phyloP scores from a whole-genome alignment of 306 rosid genomes.

The Trifolium pratense region DNA sequence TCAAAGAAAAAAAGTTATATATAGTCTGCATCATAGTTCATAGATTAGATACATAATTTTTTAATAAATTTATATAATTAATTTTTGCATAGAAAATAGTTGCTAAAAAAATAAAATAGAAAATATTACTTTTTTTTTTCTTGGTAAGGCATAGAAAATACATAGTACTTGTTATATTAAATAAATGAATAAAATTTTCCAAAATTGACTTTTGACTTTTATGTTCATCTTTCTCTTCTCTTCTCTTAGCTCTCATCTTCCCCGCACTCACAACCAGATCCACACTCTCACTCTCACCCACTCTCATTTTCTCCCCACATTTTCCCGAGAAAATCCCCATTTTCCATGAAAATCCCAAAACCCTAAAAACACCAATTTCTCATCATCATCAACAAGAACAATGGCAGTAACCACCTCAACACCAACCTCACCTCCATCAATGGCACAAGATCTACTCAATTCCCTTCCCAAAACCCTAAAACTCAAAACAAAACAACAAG shows the following conservation, averaged over 20 bases:
- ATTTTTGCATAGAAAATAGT: too few species aligned
- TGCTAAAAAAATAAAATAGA: too few species aligned
- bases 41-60: too few species aligned
- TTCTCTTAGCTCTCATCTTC: not conserved
- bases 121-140: too few species aligned
- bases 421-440: constrained; percentile 22
- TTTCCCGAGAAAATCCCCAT: constrained; percentile 33
- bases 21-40: too few species aligned
- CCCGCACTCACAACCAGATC: constrained; percentile 34
- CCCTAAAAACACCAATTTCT: not conserved
- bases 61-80: too few species aligned
- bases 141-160: too few species aligned
- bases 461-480: constrained; percentile 62
- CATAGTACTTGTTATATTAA: too few species aligned
- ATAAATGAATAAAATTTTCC: not conserved
- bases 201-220: not conserved
- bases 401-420: constrained; percentile 35
- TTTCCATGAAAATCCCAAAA: constrained; percentile 41
- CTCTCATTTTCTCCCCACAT: not conserved
- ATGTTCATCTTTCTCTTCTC: constrained; percentile 9
- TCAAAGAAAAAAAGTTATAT: too few species aligned
- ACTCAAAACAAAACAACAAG: constrained; percentile 94
- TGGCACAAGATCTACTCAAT: constrained; percentile 55
- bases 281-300: not conserved
- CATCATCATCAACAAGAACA: not conserved